Evolutionary conservation across 345 rosid species (phyloP).

Genomic region (Eucalyptus leucophloia): DNA sequence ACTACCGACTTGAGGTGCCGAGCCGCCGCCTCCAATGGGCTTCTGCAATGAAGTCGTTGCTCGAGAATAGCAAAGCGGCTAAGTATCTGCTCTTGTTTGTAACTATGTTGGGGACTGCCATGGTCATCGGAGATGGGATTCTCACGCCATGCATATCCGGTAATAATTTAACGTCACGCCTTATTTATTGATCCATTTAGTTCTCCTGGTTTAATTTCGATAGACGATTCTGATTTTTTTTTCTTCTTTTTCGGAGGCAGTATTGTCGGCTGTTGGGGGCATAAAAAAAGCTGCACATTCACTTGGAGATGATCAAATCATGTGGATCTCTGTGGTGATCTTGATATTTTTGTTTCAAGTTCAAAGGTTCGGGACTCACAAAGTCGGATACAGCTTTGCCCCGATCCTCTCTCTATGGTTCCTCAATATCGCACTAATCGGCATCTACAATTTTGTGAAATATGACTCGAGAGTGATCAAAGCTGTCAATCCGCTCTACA

Average conservation of each 20-base stretch:
- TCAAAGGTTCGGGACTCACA: constrained; percentile 17
- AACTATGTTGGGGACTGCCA: constrained; percentile 16
- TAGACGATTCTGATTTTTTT: background rate
- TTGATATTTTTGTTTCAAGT: constrained; percentile 5
- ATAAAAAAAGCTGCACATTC: background rate
- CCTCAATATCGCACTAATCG: background rate
- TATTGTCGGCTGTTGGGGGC: constrained; percentile 17
- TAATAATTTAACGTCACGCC: background rate
- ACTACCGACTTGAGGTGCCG: constrained; percentile 1
- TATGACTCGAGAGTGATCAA: constrained; percentile 5
- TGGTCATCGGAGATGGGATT: constrained; percentile 31
- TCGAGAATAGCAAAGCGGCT: constrained; percentile 3
- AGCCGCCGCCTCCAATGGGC: background rate
- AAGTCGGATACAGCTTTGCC: constrained; percentile 15
- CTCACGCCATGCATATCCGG: constrained; percentile 23
- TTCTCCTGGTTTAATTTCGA: background rate
- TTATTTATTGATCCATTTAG: background rate
- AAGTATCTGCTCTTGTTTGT: constrained; percentile 7
- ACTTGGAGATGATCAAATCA: background rate
- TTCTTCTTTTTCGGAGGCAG: background rate
- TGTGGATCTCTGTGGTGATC: constrained; percentile 22
- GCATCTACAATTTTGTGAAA: constrained; percentile 10
- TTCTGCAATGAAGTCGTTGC: background rate
- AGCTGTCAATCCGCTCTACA: constrained; percentile 10
- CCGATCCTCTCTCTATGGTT: constrained; percentile 13